These are phyloP conservation scores for Chalaropsis ovoidea DNA, from an alignment of 2,329 filamentous ascomycete genomes.

Conservation along the genomic window DNA sequence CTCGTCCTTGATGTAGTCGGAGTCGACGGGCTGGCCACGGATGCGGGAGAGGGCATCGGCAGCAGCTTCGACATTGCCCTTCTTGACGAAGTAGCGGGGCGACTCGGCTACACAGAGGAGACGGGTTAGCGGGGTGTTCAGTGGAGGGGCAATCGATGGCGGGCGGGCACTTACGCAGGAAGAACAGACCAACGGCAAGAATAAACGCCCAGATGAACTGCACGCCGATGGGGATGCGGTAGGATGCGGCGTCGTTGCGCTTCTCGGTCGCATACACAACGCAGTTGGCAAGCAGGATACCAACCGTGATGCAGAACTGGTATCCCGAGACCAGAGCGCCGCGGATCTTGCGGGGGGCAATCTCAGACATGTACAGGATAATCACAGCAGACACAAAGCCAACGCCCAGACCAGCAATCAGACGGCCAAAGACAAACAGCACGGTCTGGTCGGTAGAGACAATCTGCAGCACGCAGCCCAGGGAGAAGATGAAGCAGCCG, in stretches of 20 bases:
- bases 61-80: slow-evolving; percentile 57
- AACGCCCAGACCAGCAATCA: slow-evolving; percentile 67
- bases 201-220: slow-evolving; percentile 76
- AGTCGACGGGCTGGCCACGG: slow-evolving; percentile 62
- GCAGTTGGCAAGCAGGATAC: slow-evolving; percentile 62
- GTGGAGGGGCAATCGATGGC: neutral
- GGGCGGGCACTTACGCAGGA: slow-evolving; percentile 44
- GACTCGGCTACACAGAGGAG: slow-evolving; percentile 49
- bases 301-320: slow-evolving; percentile 74
- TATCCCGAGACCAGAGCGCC: slow-evolving; percentile 72
- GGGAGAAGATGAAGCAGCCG: slow-evolving; percentile 60
- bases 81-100: slow-evolving; percentile 76
- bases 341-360: slow-evolving; percentile 61
- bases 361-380: slow-evolving; percentile 82
- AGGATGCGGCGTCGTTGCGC: slow-evolving; percentile 52
- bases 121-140: neutral
- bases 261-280: slow-evolving; percentile 63
- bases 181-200: slow-evolving; percentile 58
- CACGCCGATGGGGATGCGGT: slow-evolving; percentile 70
- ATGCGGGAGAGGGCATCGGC: slow-evolving; percentile 53
- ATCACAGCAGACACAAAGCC: slow-evolving; percentile 72
- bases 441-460: slow-evolving; percentile 38
- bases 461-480: slow-evolving; percentile 60
- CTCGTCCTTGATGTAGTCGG: slow-evolving; percentile 66
- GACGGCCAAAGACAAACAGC: slow-evolving; percentile 61